Evolutionary conservation across 1,139 yeast genomes (phyloP).

Genomic region (Yamadazyma epiphylla): DNA sequence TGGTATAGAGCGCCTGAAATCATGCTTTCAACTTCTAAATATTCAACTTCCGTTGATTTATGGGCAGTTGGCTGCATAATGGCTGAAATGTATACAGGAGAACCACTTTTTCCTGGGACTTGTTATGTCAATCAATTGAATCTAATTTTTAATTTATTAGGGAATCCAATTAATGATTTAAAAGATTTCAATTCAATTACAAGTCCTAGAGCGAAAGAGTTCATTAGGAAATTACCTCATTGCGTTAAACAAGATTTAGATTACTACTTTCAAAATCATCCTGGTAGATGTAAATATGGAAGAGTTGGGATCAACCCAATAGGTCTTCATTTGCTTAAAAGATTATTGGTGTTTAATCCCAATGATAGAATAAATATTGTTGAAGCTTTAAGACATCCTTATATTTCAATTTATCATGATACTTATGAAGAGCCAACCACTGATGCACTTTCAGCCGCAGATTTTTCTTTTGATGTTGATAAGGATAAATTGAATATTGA

Average conservation of each 20-base stretch:
- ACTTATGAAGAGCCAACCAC: constrained; percentile 81
- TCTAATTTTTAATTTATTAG: constrained; percentile 57
- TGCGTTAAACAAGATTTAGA: constrained; percentile 7
- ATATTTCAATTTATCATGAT: constrained; percentile 74
- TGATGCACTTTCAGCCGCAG: constrained; percentile 66
- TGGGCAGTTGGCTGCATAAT: constrained; percentile 81
- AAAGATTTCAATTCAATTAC: constrained; percentile 55
- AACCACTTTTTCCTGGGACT: constrained; percentile 77
- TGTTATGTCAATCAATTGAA: constrained; percentile 67
- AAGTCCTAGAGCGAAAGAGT: constrained; percentile 60
- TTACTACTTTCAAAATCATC: constrained; percentile 14
- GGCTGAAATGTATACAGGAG: constrained; percentile 60
- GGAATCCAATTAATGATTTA: constrained; percentile 51
- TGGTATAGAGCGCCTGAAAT: constrained; percentile 83
- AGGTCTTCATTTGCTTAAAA: constrained; percentile 75
- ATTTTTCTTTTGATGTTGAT: constrained; percentile 71
- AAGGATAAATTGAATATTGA: constrained; percentile 3
- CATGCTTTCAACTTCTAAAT: constrained; percentile 66
- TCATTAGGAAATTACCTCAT: constrained; percentile 48
- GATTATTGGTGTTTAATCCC: constrained; percentile 78
- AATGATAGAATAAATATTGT: constrained; percentile 71
- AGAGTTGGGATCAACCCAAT: constrained; percentile 47
- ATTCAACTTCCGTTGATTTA: constrained; percentile 68
- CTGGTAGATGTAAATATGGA: constrained; percentile 16
- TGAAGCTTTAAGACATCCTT: constrained; percentile 81